Base-by-base conservation (phyloP, 805 yeast genomes). In the Suhomyces tanzawaensis region DNA sequence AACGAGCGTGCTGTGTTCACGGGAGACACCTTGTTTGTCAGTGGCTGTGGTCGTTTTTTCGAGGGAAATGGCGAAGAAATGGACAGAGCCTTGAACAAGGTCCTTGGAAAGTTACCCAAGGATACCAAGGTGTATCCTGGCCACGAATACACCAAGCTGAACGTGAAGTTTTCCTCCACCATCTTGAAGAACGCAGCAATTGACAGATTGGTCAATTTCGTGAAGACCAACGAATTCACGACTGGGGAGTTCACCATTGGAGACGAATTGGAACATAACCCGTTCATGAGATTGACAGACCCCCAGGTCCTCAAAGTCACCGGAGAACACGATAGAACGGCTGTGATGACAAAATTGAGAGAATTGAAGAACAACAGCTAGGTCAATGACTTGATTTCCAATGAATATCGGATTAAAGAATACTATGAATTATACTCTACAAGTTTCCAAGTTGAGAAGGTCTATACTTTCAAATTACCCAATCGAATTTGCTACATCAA, bases 11-110 rank as follows among this genome's bases (percentile, higher is more conserved):
- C 84, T 3, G 89, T 93, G 2, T 88, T 93, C 64, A 87, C 97
- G 0, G 99, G 99, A 9, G 99, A 93, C 62, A 93, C 99, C 0
- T 69, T 93, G 29, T 93, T 93, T 64, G 85, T 77, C 31, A 86
- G 91, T 29, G 99, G 99, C 2, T 90, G 97, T 58, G 99, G 99
- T 8, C 72, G 98, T 37, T 93, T 93, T 63, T 93, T 93, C 57
- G 99, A 93, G 64, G 99, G 99, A 2, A 69, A 74, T 9, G 89
- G 90, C 0, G 63, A 61, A 27, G 83, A 93, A 55, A 93, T 93
- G 99, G 76, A 82, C 48, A 45, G 49, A 1, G 76, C 95, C 0
- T 70, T 93, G 51, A 80, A 78, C 49, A 58, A 66, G 14, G 64
- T 74, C 8, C 68, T 93, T 42, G 83, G 73, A 3, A 50, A 53